A percentile compares a stretch with the other conserved stretches of the same genome.
phyloP scores from a whole-genome alignment of 345 rosid species.

The Eutrema yunnanense region DNA sequence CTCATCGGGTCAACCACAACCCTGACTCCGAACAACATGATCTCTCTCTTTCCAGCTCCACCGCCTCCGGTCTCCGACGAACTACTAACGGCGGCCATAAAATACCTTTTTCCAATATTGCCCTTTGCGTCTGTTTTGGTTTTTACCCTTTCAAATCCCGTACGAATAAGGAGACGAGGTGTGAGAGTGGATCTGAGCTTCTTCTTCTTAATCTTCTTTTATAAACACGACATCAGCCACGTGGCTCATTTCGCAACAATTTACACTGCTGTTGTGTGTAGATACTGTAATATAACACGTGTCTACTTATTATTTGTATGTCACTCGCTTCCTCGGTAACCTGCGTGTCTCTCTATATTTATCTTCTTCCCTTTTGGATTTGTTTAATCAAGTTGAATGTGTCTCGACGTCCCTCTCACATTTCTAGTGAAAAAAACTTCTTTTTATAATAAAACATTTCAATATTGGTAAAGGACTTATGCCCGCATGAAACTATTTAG shows the following conservation, averaged over 20 bases:
- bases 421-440: not conserved
- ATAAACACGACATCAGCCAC: slow-evolving; percentile 10
- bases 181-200: slow-evolving; percentile 26
- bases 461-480: not conserved
- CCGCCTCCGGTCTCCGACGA: slow-evolving; percentile 29
- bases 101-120: not conserved
- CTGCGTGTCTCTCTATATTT: slow-evolving; percentile 2
- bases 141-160: slow-evolving; percentile 23
- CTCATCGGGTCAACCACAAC: slow-evolving; percentile 92
- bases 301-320: not conserved
- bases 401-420: not conserved
- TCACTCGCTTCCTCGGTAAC: not conserved
- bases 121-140: slow-evolving; percentile 22
- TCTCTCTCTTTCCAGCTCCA: slow-evolving; percentile 37
- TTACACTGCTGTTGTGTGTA: not conserved
- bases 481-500: not conserved
- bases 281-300: not conserved
- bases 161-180: slow-evolving; percentile 11
- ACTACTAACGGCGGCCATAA: slow-evolving; percentile 29
- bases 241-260: not conserved
- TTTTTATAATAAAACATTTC: not conserved
- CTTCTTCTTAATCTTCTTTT: not conserved
- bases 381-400: not conserved
- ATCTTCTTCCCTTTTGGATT: not conserved
- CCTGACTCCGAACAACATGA: slow-evolving; percentile 87